These are phyloP conservation scores for Rubroboletus satanas DNA, from an alignment of 768 basidiomycete genomes.

Conservation along the genomic window DNA sequence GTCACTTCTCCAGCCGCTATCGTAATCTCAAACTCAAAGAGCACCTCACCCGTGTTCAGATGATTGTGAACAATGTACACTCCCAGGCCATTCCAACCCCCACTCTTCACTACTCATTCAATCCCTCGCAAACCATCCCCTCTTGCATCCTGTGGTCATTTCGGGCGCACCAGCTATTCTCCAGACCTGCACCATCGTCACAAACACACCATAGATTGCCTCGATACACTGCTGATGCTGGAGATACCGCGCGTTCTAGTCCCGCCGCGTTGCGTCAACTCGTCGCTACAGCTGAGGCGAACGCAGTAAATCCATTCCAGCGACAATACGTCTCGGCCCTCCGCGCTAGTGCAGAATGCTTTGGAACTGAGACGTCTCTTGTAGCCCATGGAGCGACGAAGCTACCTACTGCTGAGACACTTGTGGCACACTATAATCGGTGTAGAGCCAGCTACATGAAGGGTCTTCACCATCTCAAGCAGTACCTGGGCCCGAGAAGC, in stretches of 20 bases:
- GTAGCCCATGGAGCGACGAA: background rate
- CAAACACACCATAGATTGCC: background rate
- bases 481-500: slow-evolving; percentile 13
- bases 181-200: slow-evolving; percentile 2
- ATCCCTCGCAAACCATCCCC: background rate
- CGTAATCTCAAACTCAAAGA: slow-evolving; percentile 13
- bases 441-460: slow-evolving; percentile 5
- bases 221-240: background rate
- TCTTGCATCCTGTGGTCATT: background rate
- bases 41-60: slow-evolving; percentile 13
- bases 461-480: background rate
- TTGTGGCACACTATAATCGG: slow-evolving; percentile 8
- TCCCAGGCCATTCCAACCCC: background rate
- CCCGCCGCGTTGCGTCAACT: slow-evolving; percentile 1
- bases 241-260: background rate
- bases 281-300: background rate
- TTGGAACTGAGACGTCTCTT: slow-evolving; percentile 3
- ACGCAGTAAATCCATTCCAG: slow-evolving; percentile 12
- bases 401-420: background rate
- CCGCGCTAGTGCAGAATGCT: slow-evolving; percentile 3
- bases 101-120: slow-evolving; percentile 5
- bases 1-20: slow-evolving; percentile 15
- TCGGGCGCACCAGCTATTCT: slow-evolving; percentile 1
- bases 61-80: background rate
- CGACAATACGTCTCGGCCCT: slow-evolving; percentile 9